Evolutionary conservation across 164 flowering plant species (phyloP).

Genomic region (Vitis vinifera): DNA sequence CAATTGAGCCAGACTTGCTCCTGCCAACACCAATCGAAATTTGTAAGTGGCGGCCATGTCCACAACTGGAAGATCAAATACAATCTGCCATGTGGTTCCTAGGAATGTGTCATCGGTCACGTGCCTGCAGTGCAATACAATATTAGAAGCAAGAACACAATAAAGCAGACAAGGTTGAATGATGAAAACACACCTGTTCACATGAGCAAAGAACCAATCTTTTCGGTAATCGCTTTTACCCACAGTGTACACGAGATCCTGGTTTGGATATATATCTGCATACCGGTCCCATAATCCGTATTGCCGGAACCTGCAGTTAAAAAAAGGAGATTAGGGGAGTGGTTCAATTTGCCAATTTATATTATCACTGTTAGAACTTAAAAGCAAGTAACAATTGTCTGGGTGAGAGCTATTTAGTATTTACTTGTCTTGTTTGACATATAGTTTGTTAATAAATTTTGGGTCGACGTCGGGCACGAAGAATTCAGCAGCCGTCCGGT

Average conservation of each 20-base stretch:
- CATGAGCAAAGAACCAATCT: slow-evolving; percentile 78
- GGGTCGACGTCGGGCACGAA: slow-evolving; percentile 55
- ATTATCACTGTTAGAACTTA: neutral
- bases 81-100: slow-evolving; percentile 51
- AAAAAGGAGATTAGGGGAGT: neutral
- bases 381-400: neutral
- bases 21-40: slow-evolving; percentile 51
- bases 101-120: slow-evolving; percentile 14
- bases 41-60: slow-evolving; percentile 22
- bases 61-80: slow-evolving; percentile 28
- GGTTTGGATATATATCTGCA: slow-evolving; percentile 38
- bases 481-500: slow-evolving; percentile 59
- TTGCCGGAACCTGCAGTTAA: slow-evolving; percentile 49
- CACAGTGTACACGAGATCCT: slow-evolving; percentile 44
- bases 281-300: slow-evolving; percentile 69
- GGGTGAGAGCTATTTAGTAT: slow-evolving; percentile 13
- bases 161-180: neutral
- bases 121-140: slow-evolving; percentile 25
- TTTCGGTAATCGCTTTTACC: slow-evolving; percentile 28
- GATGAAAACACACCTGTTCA: slow-evolving; percentile 35
- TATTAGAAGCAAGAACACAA: neutral
- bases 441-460: slow-evolving; percentile 29
- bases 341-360: neutral
- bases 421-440: slow-evolving; percentile 33
- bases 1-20: slow-evolving; percentile 38